Conservation (phyloP, 1,139 yeast genomes). For the Scheffersomyces illinoinensis region DNA sequence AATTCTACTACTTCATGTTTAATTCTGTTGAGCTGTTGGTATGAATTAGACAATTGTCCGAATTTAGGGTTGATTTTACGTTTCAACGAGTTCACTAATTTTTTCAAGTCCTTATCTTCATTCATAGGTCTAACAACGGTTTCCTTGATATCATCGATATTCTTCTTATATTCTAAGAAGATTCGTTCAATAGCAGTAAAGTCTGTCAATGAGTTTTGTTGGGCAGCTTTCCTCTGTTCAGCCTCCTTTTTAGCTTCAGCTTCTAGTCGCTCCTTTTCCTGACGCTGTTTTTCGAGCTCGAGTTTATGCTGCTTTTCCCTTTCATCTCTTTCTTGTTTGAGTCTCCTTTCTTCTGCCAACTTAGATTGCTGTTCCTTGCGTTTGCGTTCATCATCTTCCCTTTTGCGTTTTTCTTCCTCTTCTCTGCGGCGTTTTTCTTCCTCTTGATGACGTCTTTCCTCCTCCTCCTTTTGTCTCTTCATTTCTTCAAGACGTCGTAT, state of each 20-base stretch:
- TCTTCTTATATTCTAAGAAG: constrained; percentile 53
- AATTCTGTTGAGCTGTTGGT: constrained; percentile 55
- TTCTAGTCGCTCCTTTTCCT: constrained; percentile 3
- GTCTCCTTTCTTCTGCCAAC: constrained; percentile 5
- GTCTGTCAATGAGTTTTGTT: constrained; percentile 28
- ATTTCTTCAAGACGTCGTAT: constrained; percentile 2
- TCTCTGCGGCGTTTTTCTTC: constrained; percentile 12
- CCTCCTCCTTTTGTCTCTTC: neutral
- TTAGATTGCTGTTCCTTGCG: constrained; percentile 13
- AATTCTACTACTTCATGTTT: constrained; percentile 50
- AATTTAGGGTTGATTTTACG: constrained; percentile 83
- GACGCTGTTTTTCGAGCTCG: constrained; percentile 1
- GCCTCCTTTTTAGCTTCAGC: constrained; percentile 14
- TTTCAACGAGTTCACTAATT: constrained; percentile 46
- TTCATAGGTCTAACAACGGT: constrained; percentile 53
- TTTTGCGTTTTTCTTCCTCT: constrained; percentile 7
- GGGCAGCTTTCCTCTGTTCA: constrained; percentile 9
- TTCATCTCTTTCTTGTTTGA: constrained; percentile 12
- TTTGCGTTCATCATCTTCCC: constrained; percentile 6
- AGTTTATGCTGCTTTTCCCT: constrained; percentile 5
- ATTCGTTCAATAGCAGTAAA: constrained; percentile 41
- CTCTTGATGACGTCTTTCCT: constrained; percentile 1
- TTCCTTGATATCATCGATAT: constrained; percentile 59
- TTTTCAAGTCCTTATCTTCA: constrained; percentile 43
- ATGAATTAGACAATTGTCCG: constrained; percentile 84